phyloP scores from a whole-genome alignment of 805 yeast species.

The Phaffomyces antillensis region DNA sequence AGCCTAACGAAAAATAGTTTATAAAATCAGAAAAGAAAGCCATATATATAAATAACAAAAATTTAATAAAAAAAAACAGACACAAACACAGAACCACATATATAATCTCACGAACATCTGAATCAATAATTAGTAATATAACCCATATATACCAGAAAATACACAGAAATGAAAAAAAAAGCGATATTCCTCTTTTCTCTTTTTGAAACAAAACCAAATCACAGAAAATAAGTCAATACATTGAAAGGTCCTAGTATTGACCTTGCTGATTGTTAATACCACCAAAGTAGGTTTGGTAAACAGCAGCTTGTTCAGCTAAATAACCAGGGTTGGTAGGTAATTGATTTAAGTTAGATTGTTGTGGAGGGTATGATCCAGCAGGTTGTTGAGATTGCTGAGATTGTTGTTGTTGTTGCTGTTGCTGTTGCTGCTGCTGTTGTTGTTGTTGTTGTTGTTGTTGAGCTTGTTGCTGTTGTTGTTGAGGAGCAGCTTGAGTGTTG shows the following conservation, averaged over 20 bases:
- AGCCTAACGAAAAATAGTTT: no score
- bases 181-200: no score
- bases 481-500: constrained; percentile 23
- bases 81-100: no score
- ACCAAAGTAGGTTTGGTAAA: constrained; percentile 58
- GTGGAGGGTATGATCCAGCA: constrained; percentile 32
- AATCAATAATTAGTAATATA: no score
- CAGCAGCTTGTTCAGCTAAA: constrained; percentile 46
- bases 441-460: constrained; percentile 18
- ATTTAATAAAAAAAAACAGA: no score
- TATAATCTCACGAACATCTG: no score
- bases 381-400: constrained; percentile 10
- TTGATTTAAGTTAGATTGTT: constrained; percentile 34
- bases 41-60: no score
- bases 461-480: constrained; percentile 11
- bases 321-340: constrained; percentile 38
- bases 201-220: not conserved
- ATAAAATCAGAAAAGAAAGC: no score
- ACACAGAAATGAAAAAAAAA: no score
- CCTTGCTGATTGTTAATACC: constrained; percentile 52
- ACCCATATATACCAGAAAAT: no score
- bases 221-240: not conserved
- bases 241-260: constrained; percentile 31
- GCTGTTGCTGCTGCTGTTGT: constrained; percentile 18
- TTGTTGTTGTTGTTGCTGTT: constrained; percentile 14